Evolutionary conservation across 2,329 filamentous ascomycete genomes (phyloP), one percentile per base, ranked within the genome.

Genomic region (Fusarium miscanthi): DNA sequence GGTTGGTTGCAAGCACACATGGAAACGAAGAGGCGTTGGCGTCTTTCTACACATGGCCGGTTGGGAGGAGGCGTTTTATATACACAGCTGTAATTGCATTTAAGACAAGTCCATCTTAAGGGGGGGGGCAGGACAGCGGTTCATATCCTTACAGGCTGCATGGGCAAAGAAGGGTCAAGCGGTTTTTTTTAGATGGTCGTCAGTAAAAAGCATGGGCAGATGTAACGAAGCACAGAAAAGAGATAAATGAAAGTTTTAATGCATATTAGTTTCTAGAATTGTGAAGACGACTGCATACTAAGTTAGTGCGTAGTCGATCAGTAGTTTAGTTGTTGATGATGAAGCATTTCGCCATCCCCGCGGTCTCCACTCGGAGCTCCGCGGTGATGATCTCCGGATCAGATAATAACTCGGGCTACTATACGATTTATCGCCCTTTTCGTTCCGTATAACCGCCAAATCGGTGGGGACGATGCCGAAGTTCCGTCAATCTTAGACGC

Each of bases 141-240:
- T 76, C 62, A 75, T 76, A 70, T 76, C 59, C 59, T 69, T 70
- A 70, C 67, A 70, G 73, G 73, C 59, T 75, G 73, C 66, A 73
- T 65, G 66, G 75, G 74, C 65, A 75, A 71, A 70, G 72, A 63
- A 74, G 67, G 71, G 62, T 63, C 57, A 73, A 73, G 74, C 70
- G 73, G 74, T 64, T 71, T 66, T 75, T 74, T 73, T 59, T 77
- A 77, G 75, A 77, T 76, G 74, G 68, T 69, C 73, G 75, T 75
- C 70, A 66, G 66, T 74, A 69, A 76, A 76, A 74, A 76, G 72
- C 75, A 77, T 76, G 66, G 65, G 67, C 74, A 77, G 70, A 77
- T 76, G 68, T 76, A 77, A 76, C 72, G 72, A 75, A 76, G 68
- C 72, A 76, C 72, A 70, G 74, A 76, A 77, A 75, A 72, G 73